phyloP scores from a whole-genome alignment of 2,329 filamentous ascomycete species.

The Aspergillus tubingensis region DNA sequence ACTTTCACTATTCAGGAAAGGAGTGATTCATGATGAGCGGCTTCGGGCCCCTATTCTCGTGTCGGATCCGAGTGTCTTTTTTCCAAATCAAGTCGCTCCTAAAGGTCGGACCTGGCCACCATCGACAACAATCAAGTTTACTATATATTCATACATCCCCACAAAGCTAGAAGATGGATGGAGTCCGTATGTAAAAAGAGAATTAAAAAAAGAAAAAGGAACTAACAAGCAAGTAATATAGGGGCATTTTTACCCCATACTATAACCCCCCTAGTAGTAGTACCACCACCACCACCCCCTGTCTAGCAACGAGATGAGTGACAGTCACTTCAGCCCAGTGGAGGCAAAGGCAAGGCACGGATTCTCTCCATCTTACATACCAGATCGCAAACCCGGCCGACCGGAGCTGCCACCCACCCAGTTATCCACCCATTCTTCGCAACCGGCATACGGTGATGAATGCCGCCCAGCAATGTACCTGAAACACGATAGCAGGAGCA shows the following conservation, averaged over 20 bases:
- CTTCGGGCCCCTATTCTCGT: neutral
- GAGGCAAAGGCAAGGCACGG: neutral
- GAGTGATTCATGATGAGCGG: neutral
- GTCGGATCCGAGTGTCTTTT: neutral
- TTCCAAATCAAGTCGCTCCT: neutral
- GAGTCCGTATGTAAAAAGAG: neutral
- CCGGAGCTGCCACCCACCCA: neutral
- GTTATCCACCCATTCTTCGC: neutral
- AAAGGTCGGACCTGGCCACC: neutral
- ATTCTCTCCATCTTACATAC: neutral
- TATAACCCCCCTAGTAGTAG: neutral
- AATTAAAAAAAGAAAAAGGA: too few species aligned
- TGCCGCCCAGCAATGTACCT: constrained; percentile 13
- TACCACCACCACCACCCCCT: neutral
- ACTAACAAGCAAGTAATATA: too few species aligned
- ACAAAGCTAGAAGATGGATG: neutral
- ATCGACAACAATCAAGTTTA: neutral
- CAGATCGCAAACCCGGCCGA: constrained; percentile 5
- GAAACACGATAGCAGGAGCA: constrained; percentile 11
- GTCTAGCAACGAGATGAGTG: neutral
- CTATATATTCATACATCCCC: neutral
- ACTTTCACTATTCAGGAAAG: neutral
- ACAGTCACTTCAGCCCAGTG: neutral
- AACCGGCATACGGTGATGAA: neutral
- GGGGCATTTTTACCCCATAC: neutral